These are phyloP conservation scores for Cyberlindnera petersonii DNA, from an alignment of 805 yeast genomes.

Conservation along the genomic window DNA sequence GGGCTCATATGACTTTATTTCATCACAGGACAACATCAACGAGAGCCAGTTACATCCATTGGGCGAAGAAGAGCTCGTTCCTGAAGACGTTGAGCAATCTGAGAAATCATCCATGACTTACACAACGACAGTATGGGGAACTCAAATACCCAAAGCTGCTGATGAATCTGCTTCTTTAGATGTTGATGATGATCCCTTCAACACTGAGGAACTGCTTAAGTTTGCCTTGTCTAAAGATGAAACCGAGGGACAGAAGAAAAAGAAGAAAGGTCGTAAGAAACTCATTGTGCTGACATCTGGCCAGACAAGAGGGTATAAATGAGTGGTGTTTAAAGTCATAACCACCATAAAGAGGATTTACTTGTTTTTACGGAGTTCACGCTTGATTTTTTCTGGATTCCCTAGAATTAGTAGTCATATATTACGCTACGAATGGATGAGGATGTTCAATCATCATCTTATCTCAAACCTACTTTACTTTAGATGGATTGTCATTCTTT, in stretches of 20 bases:
- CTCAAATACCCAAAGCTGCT: conserved; percentile 34
- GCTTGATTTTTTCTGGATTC: neutral
- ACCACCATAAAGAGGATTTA: too few species aligned
- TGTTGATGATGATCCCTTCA: conserved; percentile 27
- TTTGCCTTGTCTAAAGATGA: conserved; percentile 6
- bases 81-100: conserved; percentile 9
- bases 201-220: conserved; percentile 18
- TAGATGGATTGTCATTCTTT: too few species aligned
- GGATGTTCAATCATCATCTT: too few species aligned
- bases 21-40: conserved; percentile 6
- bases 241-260: neutral
- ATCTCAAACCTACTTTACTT: too few species aligned
- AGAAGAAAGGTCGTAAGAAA: conserved; percentile 23
- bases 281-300: conserved; percentile 16
- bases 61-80: conserved; percentile 15
- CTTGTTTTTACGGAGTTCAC: neutral
- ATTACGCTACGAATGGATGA: too few species aligned
- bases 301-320: conserved; percentile 5
- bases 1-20: conserved; percentile 32
- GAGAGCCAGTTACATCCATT: conserved; percentile 27
- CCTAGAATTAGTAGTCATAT: too few species aligned
- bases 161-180: conserved; percentile 31
- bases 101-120: conserved; percentile 22
- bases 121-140: conserved; percentile 75
- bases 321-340: neutral